Conservation (phyloP, 108 stramenopile species). For the Phaeodactylum tricornutum region DNA sequence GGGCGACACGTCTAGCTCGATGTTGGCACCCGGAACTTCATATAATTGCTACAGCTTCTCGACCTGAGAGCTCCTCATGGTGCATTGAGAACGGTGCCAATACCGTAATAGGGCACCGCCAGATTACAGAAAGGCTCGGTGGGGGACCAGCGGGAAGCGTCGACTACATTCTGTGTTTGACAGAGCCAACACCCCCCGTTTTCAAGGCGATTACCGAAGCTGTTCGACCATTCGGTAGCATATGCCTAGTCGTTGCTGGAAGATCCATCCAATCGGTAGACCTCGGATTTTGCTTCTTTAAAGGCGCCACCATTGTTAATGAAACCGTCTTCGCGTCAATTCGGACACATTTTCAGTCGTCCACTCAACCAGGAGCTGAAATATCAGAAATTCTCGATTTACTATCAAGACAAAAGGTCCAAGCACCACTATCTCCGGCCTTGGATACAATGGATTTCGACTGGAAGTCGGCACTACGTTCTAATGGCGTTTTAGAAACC, state of each 20-base stretch:
- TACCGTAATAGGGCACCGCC: conserved; percentile 16
- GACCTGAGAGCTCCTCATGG: too few species aligned
- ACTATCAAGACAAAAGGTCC: conserved; percentile 4
- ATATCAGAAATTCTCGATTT: conserved; percentile 18
- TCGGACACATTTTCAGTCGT: conserved; percentile 19
- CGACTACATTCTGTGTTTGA: conserved; percentile 34
- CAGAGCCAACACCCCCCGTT: conserved; percentile 27
- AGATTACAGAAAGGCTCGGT: conserved; percentile 11
- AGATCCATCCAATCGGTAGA: conserved; percentile 25
- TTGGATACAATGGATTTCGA: conserved; percentile 6
- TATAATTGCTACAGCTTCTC: conserved; percentile 30
- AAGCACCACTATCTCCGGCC: conserved; percentile 22
- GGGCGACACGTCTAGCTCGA: conserved; percentile 19
- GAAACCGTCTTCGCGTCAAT: conserved; percentile 38
- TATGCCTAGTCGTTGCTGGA: conserved; percentile 38
- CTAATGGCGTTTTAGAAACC: not conserved
- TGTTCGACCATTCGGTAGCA: conserved; percentile 31
- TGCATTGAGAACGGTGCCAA: conserved; percentile 22
- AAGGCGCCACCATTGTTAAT: conserved; percentile 30
- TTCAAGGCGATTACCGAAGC: conserved; percentile 33
- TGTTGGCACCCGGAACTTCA: conserved; percentile 22
- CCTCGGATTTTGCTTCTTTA: conserved; percentile 45
- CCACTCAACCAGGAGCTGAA: conserved; percentile 17
- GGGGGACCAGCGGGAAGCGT: conserved; percentile 33
- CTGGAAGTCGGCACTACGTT: not conserved